Evolutionary conservation across 2,329 filamentous ascomycete species (phyloP), one percentile per base, ranked within the genome.

Genomic region (Scolecobasidium constrictum): DNA sequence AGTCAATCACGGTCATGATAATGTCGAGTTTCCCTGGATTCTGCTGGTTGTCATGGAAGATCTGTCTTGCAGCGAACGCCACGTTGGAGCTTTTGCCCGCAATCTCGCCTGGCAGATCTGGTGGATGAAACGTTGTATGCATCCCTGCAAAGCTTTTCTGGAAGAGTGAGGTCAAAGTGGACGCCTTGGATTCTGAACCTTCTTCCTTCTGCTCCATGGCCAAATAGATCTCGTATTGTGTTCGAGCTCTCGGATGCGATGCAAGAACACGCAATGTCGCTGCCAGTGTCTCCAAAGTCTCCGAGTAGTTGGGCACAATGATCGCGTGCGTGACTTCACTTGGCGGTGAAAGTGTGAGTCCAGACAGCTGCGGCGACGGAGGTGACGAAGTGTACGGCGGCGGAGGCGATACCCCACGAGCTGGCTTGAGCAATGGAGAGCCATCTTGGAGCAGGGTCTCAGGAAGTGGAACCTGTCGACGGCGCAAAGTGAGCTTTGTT

Each of bases 1-100:
- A 78, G 65, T 85, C 81, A 55, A 86, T 82, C 40, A 78, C 77
- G 1, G 81, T 85, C 44, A 85, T 66, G 38, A 85, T 71, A 4
- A 83, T 74, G 53, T 83, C 72, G 50, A 72, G 74, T 46, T 76
- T 22, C 67, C 49, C 52, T 5, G 55, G 56, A 44, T 55, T 48
- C 5, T 72, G 62, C 4, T 68, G 56, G 51, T 83, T 82, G 52
- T 71, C 77, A 52, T 72, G 70, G 56, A 76, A 79, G 40, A 81
- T 66, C 56, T 78, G 77, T 49, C 73, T 72, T 7, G 79, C 81
- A 15, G 79, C 78, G 77, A 80, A 86, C 40, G 75, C 74, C 47
- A 82, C 70, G 57, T 86, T 86, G 64, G 81, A 85, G 49, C 81
- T 81, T 56, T 86, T 86, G 45, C 81, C 81, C 42, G 80, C 77